Base-by-base conservation (phyloP, 1,139 yeast species). In the Nakaseomyces delphensis region DNA sequence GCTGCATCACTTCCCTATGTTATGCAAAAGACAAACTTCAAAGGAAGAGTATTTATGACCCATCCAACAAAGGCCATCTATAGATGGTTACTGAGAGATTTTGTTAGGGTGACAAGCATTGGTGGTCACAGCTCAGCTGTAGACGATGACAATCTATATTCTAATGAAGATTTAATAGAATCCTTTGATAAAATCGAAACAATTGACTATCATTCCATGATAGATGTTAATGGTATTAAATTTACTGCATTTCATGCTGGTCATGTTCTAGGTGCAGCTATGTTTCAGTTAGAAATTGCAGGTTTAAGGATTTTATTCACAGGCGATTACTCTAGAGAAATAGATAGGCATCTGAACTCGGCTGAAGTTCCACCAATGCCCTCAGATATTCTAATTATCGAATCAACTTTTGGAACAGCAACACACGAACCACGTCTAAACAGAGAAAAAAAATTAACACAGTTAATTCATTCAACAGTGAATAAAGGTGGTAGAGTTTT, bases 201-300 rank as follows among this genome's bases (percentile, higher is more conserved):
- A 0, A 77, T 91, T 30, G 98, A 91, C 62, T 91, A 83, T 63
- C 98, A 91, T 64, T 86, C 96, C 4, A 91, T 98, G 0, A 76
- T 87, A 56, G 97, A 91, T 56, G 83, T 89, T 35, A 55, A 57
- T 41, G 98, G 98, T 41, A 81, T 93, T 45, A 72, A 94, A 57
- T 91, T 91, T 66, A 93, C 98, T 1, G 98, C 98, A 3, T 93
- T 83, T 62, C 98, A 91, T 65, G 99, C 98, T 3, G 99, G 99
- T 13, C 99, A 91, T 71, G 99, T 91, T 15, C 70, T 91, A 41
- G 99, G 99, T 41, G 97, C 98, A 11, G 96, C 98, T 29, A 91
- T 91, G 97, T 91, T 82, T 61, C 80, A 91, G 52, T 76, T 91
- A 40, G 99, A 91, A 62, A 83, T 93, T 55, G 96, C 96, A 7